A percentile compares a stretch with the other conserved stretches of the same genome.
phyloP scores from a whole-genome alignment of 1,284 basidiomycete genomes.

The Pseudozyma pruni region DNA sequence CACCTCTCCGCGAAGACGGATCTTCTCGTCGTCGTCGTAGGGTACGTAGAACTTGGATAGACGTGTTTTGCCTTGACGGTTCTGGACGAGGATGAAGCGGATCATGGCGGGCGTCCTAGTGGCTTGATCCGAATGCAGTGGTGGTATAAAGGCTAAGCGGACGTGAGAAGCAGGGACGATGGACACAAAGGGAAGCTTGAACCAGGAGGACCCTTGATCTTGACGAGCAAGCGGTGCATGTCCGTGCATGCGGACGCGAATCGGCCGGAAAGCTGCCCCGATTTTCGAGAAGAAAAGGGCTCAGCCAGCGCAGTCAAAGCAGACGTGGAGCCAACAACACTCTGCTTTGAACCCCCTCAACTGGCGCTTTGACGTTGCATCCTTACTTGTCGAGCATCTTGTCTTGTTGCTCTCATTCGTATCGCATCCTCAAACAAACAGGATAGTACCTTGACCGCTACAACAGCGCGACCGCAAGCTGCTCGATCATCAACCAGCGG shows the following conservation, averaged over 20 bases:
- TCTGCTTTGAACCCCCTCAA: neutral
- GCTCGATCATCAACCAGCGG: no score
- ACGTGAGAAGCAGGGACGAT: neutral
- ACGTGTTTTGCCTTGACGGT: constrained; percentile 96
- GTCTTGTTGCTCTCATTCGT: neutral
- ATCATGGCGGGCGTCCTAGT: constrained; percentile 74
- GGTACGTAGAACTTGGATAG: constrained; percentile 97
- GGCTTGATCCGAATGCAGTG: neutral
- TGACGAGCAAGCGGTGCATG: neutral
- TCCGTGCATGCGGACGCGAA: constrained; percentile 2
- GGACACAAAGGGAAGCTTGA: constrained; percentile 8
- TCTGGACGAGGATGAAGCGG: constrained; percentile 92
- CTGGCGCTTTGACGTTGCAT: neutral
- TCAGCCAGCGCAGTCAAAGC: neutral
- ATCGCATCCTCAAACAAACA: neutral
- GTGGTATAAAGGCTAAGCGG: neutral
- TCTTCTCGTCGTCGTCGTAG: constrained; percentile 72
- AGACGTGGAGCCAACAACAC: neutral
- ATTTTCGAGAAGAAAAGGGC: neutral
- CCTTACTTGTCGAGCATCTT: neutral
- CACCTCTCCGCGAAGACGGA: constrained; percentile 90
- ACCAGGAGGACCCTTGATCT: constrained; percentile 9
- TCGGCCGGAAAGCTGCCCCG: constrained; percentile 8
- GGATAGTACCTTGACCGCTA: no score
- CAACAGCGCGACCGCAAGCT: no score